Evolutionary conservation across 139 green algal genomes (phyloP).

Genomic region (Spirogloea muscicola): DNA sequence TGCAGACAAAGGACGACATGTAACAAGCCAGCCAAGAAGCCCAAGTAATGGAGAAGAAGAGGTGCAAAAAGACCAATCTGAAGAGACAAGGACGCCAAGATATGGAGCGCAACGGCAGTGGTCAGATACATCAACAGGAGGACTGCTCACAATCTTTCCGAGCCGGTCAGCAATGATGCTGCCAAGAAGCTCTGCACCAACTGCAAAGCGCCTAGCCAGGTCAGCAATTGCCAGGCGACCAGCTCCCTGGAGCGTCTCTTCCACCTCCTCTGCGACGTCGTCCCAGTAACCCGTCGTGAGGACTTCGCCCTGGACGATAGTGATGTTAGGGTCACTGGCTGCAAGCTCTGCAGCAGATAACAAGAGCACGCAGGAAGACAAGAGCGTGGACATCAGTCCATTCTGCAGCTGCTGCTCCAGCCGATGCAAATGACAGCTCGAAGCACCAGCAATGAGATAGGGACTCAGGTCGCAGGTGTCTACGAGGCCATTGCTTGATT

Average conservation of each 20-base stretch:
- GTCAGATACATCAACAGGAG: background rate
- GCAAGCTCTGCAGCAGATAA: too few species aligned
- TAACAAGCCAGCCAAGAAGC: too few species aligned
- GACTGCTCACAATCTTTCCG: slow-evolving; percentile 38
- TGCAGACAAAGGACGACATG: too few species aligned
- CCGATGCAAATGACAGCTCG: too few species aligned
- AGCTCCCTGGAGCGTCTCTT: slow-evolving; percentile 69
- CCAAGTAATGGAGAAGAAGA: too few species aligned
- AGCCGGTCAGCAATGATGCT: slow-evolving; percentile 56
- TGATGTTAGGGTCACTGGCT: background rate
- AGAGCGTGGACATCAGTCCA: too few species aligned
- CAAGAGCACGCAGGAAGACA: too few species aligned
- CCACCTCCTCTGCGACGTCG: slow-evolving; percentile 70
- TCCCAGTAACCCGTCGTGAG: slow-evolving; percentile 80
- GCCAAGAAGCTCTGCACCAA: slow-evolving; percentile 73
- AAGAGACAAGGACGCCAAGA: background rate
- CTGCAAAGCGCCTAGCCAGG: slow-evolving; percentile 70
- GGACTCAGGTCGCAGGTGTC: too few species aligned
- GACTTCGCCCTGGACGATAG: slow-evolving; percentile 75
- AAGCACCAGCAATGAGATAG: too few species aligned
- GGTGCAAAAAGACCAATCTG: too few species aligned
- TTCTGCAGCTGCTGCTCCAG: too few species aligned
- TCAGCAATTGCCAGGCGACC: slow-evolving; percentile 68
- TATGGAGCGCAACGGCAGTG: background rate
- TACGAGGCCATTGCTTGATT: too few species aligned